These are phyloP conservation scores for Xylaria longipes DNA, from an alignment of 495 filamentous ascomycete species.

Conservation along the genomic window DNA sequence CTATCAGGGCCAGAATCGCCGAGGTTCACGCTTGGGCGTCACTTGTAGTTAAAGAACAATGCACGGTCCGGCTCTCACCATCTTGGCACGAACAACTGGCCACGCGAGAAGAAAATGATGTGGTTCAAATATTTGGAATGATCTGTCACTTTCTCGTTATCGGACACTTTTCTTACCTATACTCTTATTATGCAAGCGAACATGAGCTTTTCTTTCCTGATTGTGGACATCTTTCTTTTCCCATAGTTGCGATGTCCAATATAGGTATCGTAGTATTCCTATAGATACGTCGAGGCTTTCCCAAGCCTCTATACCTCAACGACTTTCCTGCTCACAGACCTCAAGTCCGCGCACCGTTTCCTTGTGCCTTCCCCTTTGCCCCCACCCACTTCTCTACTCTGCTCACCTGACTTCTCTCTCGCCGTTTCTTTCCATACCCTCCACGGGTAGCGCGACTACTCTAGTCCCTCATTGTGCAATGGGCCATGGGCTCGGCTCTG, in stretches of 20 bases:
- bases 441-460: not conserved
- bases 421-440: not conserved
- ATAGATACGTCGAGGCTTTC: no score
- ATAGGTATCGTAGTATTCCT: no score
- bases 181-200: no score
- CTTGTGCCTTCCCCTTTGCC: not conserved
- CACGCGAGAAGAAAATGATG: not conserved
- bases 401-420: not conserved
- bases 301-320: not conserved
- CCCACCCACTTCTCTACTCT: not conserved
- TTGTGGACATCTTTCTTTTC: not conserved
- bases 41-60: not conserved
- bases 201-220: no score
- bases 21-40: not conserved
- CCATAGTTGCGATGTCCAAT: not conserved
- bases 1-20: not conserved
- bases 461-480: not conserved
- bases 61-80: not conserved
- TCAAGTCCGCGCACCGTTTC: not conserved
- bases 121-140: no score
- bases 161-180: no score
- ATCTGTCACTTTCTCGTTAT: no score
- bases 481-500: not conserved
- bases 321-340: not conserved
- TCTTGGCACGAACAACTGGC: not conserved